Conservation (phyloP, 2,329 filamentous ascomycete genomes). For the Microdochium paspali region DNA sequence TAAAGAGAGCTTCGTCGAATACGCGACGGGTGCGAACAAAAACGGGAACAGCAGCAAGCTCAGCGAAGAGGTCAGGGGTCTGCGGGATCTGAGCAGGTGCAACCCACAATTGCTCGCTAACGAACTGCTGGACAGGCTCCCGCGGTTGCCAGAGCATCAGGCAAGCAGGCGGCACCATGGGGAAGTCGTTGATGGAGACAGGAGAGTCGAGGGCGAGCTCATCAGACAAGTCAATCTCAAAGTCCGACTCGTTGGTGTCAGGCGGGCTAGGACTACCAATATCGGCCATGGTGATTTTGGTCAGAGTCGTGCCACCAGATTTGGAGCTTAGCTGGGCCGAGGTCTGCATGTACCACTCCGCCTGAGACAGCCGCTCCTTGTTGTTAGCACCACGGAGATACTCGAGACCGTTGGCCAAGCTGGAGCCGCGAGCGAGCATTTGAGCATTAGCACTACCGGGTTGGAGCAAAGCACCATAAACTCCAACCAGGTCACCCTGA, state of each 20-base stretch:
- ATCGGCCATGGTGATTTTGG: conserved; percentile 26
- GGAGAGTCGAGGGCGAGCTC: conserved; percentile 4
- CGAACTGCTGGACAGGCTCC: too few relatives aligned
- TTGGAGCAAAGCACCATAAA: background rate
- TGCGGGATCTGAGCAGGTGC: background rate
- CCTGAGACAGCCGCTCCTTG: conserved; percentile 18
- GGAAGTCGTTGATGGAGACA: conserved; percentile 2
- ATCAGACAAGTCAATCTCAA: conserved; percentile 17
- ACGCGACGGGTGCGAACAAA: background rate
- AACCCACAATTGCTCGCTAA: background rate
- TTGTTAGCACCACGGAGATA: background rate
- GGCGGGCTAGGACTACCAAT: conserved; percentile 45
- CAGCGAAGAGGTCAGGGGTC: background rate
- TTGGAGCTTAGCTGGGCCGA: conserved; percentile 25
- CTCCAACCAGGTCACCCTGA: background rate
- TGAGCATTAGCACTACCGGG: background rate
- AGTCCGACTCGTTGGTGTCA: conserved; percentile 39
- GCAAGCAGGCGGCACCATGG: conserved; percentile 3
- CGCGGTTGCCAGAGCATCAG: conserved; percentile 13
- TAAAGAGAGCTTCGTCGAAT: background rate
- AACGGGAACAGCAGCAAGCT: background rate
- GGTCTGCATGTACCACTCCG: conserved; percentile 29
- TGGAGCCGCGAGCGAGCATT: background rate
- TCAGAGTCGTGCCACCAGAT: conserved; percentile 26
- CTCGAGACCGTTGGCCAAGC: background rate